Evolutionary conservation across 2,329 filamentous ascomycete species (phyloP), one percentile per base, ranked within the genome.

Genomic region (Arthrocladium fulminans): DNA sequence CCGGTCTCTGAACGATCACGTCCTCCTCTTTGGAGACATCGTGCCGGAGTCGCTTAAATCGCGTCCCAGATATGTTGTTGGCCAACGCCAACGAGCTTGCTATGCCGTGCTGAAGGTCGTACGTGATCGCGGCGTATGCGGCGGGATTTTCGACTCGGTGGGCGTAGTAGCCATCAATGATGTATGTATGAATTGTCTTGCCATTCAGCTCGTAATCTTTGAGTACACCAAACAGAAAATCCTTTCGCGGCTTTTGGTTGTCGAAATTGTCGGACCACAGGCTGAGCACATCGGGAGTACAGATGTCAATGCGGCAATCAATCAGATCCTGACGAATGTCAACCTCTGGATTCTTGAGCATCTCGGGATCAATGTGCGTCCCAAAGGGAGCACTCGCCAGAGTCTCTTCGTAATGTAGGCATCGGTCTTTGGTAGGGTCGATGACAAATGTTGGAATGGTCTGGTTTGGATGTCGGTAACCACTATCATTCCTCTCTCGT

Each of bases 221-320:
- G 47, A 98, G 71, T 1, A 97, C 88, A 51, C 89, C 89, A 63
- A 89, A 86, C 29, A 98, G 69, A 60, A 95, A 96, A 60, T 94
- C 88, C 59, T 83, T 84, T 47, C 89, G 79, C 1, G 90, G 88
- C 6, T 88, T 76, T 64, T 96, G 88, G 65, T 95, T 97, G 65
- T 98, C 90, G 60, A 97, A 98, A 62, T 89, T 95, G 67, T 98
- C 92, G 7, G 88, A 92, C 87, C 92, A 98, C 49, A 97, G 71
- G 6, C 89, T 89, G 37, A 97, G 76, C 7, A 96, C 89, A 62
- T 97, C 92, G 0, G 90, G 89, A 1, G 92, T 97, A 67, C 90
- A 97, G 55, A 98, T 97, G 63, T 98, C 92, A 60, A 98, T 92
- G 45, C 87, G 86, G 58, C 88, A 89, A 65, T 98, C 92, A 53